These are phyloP conservation scores for Tausonia pullulans DNA, from an alignment of 1,284 basidiomycete genomes.

Conservation along the genomic window DNA sequence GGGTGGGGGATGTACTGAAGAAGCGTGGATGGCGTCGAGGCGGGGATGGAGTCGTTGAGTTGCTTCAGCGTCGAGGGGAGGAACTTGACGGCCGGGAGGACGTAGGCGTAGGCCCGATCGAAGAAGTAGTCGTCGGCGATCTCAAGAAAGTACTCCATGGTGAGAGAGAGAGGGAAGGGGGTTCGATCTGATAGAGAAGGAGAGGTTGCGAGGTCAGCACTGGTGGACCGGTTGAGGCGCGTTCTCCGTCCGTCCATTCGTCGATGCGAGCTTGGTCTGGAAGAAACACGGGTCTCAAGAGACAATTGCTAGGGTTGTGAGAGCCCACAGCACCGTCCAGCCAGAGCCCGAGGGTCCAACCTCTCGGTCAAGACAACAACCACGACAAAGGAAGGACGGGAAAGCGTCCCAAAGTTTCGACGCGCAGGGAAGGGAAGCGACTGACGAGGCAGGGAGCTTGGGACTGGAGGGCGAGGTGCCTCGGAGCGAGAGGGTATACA, in stretches of 20 bases:
- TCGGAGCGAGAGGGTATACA: too few species aligned
- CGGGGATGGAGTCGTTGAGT: constrained; percentile 34
- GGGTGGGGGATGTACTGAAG: constrained; percentile 17
- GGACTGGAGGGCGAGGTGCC: background rate
- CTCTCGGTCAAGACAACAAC: background rate
- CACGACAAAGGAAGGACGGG: background rate
- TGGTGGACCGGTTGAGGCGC: too few species aligned
- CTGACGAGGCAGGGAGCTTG: background rate
- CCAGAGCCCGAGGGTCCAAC: background rate
- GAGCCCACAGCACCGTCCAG: background rate
- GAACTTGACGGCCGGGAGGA: constrained; percentile 53
- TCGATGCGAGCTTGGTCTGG: background rate
- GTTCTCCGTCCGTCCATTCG: background rate
- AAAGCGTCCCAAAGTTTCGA: background rate
- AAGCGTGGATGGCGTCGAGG: constrained; percentile 29
- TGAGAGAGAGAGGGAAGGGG: constrained; percentile 10
- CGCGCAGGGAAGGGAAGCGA: background rate
- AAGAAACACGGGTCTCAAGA: background rate
- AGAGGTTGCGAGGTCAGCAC: background rate
- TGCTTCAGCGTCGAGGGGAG: constrained; percentile 6
- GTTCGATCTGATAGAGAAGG: background rate
- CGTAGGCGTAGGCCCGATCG: constrained; percentile 63
- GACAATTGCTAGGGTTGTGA: background rate
- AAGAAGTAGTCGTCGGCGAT: constrained; percentile 62
- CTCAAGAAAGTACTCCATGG: constrained; percentile 72